phyloP scores from a whole-genome alignment of 371 early-diverging fungal species.

The Basidiobolus meristosporus region DNA sequence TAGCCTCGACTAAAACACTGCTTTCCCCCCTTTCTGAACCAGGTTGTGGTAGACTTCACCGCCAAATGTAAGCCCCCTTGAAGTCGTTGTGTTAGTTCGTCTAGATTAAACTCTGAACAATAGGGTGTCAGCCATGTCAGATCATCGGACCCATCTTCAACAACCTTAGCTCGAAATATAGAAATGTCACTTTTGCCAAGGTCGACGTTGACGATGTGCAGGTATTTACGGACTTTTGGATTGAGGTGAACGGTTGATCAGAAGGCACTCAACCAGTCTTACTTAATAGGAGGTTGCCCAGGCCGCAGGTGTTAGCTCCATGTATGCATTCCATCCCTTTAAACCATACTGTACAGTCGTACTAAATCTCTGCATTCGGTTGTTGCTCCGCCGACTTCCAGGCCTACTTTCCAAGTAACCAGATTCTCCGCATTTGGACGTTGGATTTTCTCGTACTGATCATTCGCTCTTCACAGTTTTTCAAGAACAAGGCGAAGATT shows the following conservation, averaged over 20 bases:
- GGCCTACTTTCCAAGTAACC: slow-evolving; percentile 39
- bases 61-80: slow-evolving; percentile 1
- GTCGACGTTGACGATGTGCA: slow-evolving; percentile 31
- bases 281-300: slow-evolving; percentile 42
- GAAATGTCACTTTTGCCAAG: slow-evolving; percentile 10
- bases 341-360: neutral
- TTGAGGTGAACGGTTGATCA: neutral
- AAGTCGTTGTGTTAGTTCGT: neutral
- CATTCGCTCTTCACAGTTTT: slow-evolving; percentile 43
- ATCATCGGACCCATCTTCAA: slow-evolving; percentile 30
- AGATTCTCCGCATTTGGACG: slow-evolving; percentile 39
- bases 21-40: neutral
- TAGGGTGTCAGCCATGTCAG: slow-evolving; percentile 29
- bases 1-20: too few species aligned
- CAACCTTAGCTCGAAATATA: slow-evolving; percentile 24
- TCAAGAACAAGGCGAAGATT: slow-evolving; percentile 45
- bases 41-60: slow-evolving; percentile 1
- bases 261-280: too few species aligned
- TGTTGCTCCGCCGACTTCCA: slow-evolving; percentile 1
- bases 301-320: slow-evolving; percentile 46
- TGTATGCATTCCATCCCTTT: slow-evolving; percentile 13
- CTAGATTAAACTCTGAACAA: slow-evolving; percentile 1
- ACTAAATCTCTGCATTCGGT: too few species aligned
- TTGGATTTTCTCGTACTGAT: slow-evolving; percentile 43
- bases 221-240: slow-evolving; percentile 4